phyloP scores from a whole-genome alignment of 345 rosid species.

The Microcos paniculata region DNA sequence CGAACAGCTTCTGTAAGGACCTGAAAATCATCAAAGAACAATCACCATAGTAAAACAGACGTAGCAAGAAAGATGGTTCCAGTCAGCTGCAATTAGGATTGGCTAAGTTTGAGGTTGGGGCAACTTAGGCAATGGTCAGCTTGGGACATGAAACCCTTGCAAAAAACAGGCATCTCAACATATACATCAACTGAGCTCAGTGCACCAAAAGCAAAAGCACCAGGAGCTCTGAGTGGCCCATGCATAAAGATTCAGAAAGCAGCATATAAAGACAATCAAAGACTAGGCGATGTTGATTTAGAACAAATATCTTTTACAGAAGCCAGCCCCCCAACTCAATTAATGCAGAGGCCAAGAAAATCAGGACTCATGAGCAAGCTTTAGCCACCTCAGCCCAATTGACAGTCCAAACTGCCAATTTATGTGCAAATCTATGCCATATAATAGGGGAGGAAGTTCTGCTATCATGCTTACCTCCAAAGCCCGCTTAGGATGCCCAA shows the following conservation, averaged over 20 bases:
- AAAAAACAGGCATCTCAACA: constrained; percentile 7
- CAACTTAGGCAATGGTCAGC: constrained; percentile 2
- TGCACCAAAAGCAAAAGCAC: neutral
- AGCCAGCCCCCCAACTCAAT: neutral
- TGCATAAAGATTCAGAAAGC: neutral
- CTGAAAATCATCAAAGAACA: constrained; percentile 44
- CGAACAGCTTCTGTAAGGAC: constrained; percentile 93
- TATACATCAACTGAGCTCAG: neutral
- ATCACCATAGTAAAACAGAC: neutral
- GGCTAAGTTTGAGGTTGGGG: neutral
- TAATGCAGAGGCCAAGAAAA: neutral
- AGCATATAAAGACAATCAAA: neutral
- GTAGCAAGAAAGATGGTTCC: constrained; percentile 11
- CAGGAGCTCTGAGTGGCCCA: neutral
- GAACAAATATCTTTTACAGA: neutral
- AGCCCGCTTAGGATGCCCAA: constrained; percentile 96
- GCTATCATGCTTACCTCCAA: constrained; percentile 62
- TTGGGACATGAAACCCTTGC: neutral
- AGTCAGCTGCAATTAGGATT: neutral
- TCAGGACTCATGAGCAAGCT: neutral
- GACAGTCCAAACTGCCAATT: neutral
- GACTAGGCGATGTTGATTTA: constrained; percentile 4
- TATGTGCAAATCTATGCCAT: neutral
- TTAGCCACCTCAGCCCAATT: neutral
- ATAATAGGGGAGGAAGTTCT: neutral